Evolutionary conservation across 345 rosid species (phyloP), one percentile per base, ranked within the genome.

Genomic region (Murraya paniculata): DNA sequence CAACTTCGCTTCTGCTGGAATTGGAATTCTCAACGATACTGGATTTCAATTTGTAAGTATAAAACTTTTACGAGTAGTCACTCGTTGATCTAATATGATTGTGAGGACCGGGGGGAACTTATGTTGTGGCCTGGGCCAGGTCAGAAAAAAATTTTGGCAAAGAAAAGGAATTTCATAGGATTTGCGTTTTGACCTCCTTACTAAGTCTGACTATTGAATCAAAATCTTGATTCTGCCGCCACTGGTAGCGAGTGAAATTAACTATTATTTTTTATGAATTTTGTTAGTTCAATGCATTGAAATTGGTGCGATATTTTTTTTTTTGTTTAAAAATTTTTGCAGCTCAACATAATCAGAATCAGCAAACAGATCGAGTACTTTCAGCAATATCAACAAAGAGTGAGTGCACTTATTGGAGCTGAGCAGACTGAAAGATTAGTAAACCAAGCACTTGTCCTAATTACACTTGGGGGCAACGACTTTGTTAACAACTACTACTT

Each of bases 1-100:
- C 73, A 93, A 93, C 58, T 94, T 94, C 62, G 97, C 98, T 82
- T 93, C 98, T 9, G 97, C 97, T 33, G 98, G 98, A 25, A 91
- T 94, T 38, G 97, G 98, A 65, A 91, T 94, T 73, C 97, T 91
- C 69, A 91, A 94, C 38, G 97, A 94, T 82, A 94, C 97, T 24
- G 97, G 97, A 84, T 14, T 86, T 72, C 95, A 93, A 82, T 93
- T 94, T 74, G 95, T 93, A 89, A 82, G 91, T 77, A 24, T 13
- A 45, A 45, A 45, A 16, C 21, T 53, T 36, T 67, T 64, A 25
- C 25, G 1, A 56, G n/a, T 3, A 45, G 50, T 45, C 5, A 13
- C 18, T 45, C 18, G 4, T 45, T 13, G 50, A 45, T 45, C 4
- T 13, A 45, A 45, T 11, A 3, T 45, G 50, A 45, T 45, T 13